Percentiles rank a stretch among this genome's conserved stretches.
These are phyloP conservation scores for Sugiyamaella marilandica DNA, from an alignment of 805 yeast genomes.

Conservation along the genomic window DNA sequence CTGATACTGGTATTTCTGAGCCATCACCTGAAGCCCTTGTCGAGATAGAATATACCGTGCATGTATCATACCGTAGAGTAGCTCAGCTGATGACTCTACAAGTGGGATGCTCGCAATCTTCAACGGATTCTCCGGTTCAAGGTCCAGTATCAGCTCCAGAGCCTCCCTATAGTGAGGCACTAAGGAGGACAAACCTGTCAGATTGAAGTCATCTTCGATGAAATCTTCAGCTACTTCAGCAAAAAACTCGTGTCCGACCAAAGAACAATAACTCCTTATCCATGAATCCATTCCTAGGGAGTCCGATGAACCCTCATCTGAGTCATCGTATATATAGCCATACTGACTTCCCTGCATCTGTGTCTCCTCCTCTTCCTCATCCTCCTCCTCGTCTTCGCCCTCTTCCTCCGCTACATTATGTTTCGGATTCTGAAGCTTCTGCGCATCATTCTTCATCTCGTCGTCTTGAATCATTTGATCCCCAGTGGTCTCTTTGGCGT, in stretches of 20 bases:
- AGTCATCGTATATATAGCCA: slow-evolving; percentile 3
- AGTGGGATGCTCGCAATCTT: slow-evolving; percentile 66
- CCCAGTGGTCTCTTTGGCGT: not conserved
- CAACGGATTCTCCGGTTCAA: slow-evolving; percentile 57
- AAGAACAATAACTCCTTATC: slow-evolving; percentile 75
- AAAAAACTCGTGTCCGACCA: slow-evolving; percentile 83
- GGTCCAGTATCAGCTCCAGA: slow-evolving; percentile 80
- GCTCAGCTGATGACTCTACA: slow-evolving; percentile 85
- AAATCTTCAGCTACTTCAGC: slow-evolving; percentile 89
- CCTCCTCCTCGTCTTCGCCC: slow-evolving; percentile 15
- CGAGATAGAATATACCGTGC: slow-evolving; percentile 86
- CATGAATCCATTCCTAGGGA: slow-evolving; percentile 58
- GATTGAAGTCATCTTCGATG: slow-evolving; percentile 93
- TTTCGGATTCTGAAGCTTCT: slow-evolving; percentile 9
- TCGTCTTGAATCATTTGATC: not conserved
- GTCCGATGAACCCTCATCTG: slow-evolving; percentile 21
- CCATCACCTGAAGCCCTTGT: slow-evolving; percentile 78
- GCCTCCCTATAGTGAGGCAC: slow-evolving; percentile 93
- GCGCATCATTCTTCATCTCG: slow-evolving; percentile 13
- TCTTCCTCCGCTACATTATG: slow-evolving; percentile 2
- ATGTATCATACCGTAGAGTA: slow-evolving; percentile 89
- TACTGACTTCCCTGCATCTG: not conserved
- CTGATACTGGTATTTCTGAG: slow-evolving; percentile 84
- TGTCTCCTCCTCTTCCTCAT: slow-evolving; percentile 13
- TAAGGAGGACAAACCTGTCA: slow-evolving; percentile 79